These are phyloP conservation scores for Pinus albicaulis DNA, from an alignment of 75 land plant species.

Conservation along the genomic window DNA sequence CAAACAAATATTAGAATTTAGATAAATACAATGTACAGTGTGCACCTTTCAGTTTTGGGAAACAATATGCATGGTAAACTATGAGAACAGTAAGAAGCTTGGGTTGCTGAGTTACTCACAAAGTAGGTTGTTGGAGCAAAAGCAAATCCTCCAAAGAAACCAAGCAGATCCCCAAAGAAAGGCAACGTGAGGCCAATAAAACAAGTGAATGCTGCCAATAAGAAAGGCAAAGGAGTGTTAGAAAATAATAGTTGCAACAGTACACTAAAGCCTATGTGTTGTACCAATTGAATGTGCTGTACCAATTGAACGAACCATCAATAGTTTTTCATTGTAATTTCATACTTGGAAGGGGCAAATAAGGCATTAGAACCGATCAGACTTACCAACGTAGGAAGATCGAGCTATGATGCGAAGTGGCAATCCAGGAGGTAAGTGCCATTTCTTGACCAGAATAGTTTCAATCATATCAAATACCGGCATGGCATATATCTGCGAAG, in stretches of 20 bases:
- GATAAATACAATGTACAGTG: not conserved
- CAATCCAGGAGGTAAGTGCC: slow-evolving; percentile 27
- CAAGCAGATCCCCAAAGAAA: slow-evolving; percentile 61
- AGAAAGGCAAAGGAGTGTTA: not conserved
- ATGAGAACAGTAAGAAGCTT: not conserved
- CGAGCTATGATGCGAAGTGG: slow-evolving; percentile 38
- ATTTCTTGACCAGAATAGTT: slow-evolving; percentile 55
- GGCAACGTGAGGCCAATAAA: slow-evolving; percentile 47
- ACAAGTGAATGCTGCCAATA: slow-evolving; percentile 32
- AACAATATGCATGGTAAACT: not conserved
- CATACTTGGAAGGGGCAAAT: not conserved
- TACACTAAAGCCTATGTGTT: not conserved
- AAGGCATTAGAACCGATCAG: not conserved
- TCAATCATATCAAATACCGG: slow-evolving; percentile 93
- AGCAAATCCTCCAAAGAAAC: slow-evolving; percentile 65
- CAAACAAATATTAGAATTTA: not conserved
- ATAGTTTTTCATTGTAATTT: no score
- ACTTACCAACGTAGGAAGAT: slow-evolving; percentile 53
- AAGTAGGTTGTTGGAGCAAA: slow-evolving; percentile 66
- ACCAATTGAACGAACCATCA: not conserved
- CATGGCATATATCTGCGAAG: slow-evolving; percentile 73
- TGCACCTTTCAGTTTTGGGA: no score
- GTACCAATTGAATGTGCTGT: not conserved
- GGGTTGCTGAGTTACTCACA: slow-evolving; percentile 18
- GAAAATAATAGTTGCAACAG: not conserved